Base-by-base conservation (phyloP, 1,284 basidiomycete species). In the Irpex sp. region DNA sequence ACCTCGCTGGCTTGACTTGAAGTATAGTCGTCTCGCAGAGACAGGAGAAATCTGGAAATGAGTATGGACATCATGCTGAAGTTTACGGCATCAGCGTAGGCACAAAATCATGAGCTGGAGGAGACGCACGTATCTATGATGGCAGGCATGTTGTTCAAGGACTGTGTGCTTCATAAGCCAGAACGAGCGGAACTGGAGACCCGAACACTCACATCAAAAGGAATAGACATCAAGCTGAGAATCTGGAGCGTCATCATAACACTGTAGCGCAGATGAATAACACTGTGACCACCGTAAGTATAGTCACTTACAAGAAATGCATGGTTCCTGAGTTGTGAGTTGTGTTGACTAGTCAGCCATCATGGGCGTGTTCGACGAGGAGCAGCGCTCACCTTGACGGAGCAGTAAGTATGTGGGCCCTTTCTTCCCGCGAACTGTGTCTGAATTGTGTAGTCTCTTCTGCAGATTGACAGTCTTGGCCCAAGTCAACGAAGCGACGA, bases 401-500 rank as follows among this genome's bases (percentile, higher is more conserved):
- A 51, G 50, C 4, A 51, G 21, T 11, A 51, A 21, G 19, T 26
- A 51, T 17, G 49, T 17, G 8, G 19, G 15, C n/a, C 43, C 43
- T 51, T 17, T 51, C 9, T 13, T 17, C 19, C 49, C 17, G 13
- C 9, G 15, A 51, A 9, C 49, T 26, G 49, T 1, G 8, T 51
- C 19, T 17, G 19, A 17, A 8, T 9, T 26, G 19, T n/a, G 49
- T 19, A 60, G 31, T 37, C 39, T 39, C 35, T 33, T 15, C 31
- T 54, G 53, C 21, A 33, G 33, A 26, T 57, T 43, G n/a, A 50
- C 57, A 0, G 63, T 65, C n/a, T 61, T 50, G 43, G 47, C 53
- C 63, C 63, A 65, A 13, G 63, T 65, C 7, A 58, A 50, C 6
- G 46, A 31, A 15, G 62, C 39, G 46, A 65, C 61, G 35, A 60